Conservation (phyloP, 2,329 filamentous ascomycete species). For the Scedosporium minutisporum region DNA sequence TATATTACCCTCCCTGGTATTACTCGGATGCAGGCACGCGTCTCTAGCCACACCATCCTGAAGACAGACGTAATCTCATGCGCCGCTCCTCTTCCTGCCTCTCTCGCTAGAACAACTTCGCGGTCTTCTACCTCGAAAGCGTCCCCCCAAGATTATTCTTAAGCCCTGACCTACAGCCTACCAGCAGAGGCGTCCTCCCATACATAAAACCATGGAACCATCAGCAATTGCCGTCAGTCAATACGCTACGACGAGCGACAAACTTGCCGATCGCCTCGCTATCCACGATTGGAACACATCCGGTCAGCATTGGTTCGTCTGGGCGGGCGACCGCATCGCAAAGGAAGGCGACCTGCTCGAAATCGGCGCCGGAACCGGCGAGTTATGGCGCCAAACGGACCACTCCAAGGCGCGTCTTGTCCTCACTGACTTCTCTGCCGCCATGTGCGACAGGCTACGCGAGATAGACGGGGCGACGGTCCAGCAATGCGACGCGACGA, state of each 20-base stretch:
- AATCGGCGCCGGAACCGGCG: not conserved
- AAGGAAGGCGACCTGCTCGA: not conserved
- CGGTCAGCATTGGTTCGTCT: not conserved
- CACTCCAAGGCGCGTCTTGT: not conserved
- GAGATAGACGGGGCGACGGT: not conserved
- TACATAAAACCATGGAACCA: not conserved
- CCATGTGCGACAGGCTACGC: not conserved
- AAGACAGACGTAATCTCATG: no score
- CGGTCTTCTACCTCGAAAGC: no score
- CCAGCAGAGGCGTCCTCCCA: not conserved
- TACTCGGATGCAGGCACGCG: no score
- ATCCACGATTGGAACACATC: not conserved
- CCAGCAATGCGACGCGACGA: not conserved
- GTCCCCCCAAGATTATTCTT: not conserved
- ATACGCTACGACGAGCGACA: not conserved
- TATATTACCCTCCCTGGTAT: no score
- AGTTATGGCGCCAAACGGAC: not conserved
- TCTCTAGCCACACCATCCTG: no score
- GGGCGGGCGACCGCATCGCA: not conserved
- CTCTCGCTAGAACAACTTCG: no score
- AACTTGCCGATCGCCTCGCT: not conserved
- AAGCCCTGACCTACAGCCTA: not conserved
- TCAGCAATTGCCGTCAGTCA: not conserved
- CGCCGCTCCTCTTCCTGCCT: no score
- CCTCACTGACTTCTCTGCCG: not conserved